phyloP scores from a whole-genome alignment of 805 yeast genomes.

The Pichia cabralensis region DNA sequence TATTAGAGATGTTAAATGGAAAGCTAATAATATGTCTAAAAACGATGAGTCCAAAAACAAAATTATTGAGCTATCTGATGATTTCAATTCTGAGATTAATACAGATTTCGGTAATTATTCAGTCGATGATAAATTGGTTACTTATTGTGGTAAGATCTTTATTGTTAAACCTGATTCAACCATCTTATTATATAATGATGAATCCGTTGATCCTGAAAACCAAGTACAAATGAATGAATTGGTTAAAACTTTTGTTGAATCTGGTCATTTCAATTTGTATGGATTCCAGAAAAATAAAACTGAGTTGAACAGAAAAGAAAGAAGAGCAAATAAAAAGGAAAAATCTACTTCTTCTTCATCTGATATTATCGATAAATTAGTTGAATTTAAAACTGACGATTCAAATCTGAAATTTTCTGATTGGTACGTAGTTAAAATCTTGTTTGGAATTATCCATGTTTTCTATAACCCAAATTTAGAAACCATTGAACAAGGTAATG shows the following conservation, averaged over 20 bases:
- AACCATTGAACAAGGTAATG: background rate
- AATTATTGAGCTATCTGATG: constrained; percentile 11
- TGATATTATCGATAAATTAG: constrained; percentile 5
- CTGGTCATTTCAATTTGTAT: constrained; percentile 9
- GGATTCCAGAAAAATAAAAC: constrained; percentile 9
- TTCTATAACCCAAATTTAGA: background rate
- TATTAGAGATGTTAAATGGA: constrained; percentile 12
- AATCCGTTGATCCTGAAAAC: constrained; percentile 4
- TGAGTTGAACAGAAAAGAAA: constrained; percentile 12
- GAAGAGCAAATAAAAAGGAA: constrained; percentile 6
- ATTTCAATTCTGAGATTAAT: background rate
- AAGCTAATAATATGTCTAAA: constrained; percentile 11
- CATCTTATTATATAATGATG: constrained; percentile 9
- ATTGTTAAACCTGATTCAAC: constrained; percentile 13
- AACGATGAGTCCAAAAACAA: constrained; percentile 3
- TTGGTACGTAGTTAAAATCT: background rate
- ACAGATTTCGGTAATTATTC: constrained; percentile 4
- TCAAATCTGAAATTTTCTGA: constrained; percentile 3
- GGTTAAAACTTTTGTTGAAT: constrained; percentile 7
- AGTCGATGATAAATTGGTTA: constrained; percentile 11
- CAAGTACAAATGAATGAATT: constrained; percentile 7
- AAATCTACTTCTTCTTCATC: background rate
- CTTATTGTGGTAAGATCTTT: constrained; percentile 12
- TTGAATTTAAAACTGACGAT: constrained; percentile 7
- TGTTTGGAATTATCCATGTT: background rate